Percentiles rank a stretch among this genome's conserved stretches.
phyloP scores from a whole-genome alignment of 2,329 filamentous ascomycete species.

The Colletotrichum salicis region DNA sequence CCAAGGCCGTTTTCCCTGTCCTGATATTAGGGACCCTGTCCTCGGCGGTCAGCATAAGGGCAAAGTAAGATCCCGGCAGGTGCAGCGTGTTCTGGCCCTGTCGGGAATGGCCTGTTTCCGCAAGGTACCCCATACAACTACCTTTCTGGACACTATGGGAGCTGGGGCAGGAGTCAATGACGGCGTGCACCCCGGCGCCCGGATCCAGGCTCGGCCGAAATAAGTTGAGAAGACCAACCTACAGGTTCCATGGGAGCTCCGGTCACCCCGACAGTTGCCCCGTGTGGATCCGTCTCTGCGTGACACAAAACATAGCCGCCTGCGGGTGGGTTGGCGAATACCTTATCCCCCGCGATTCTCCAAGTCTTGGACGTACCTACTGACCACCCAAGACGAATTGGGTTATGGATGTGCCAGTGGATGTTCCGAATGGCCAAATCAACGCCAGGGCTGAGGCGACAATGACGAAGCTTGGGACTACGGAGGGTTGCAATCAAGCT shows the following conservation, averaged over 20 bases:
- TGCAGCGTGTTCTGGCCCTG: not conserved
- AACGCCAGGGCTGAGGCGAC: not conserved
- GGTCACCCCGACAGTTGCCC: not conserved
- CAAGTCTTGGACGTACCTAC: not conserved
- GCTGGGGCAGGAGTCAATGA: not conserved
- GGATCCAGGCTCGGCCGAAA: not conserved
- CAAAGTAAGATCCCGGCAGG: not conserved
- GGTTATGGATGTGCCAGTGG: not conserved
- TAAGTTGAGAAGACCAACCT: not conserved
- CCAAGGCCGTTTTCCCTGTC: not conserved
- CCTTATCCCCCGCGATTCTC: not conserved
- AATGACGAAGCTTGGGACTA: not conserved
- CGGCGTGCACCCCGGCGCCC: not conserved
- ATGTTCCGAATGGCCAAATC: not conserved
- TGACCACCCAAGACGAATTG: not conserved
- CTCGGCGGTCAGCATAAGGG: not conserved
- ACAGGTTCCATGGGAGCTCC: not conserved
- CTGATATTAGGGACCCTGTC: slow-evolving; percentile 2
- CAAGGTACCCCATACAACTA: no score
- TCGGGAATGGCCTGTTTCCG: not conserved
- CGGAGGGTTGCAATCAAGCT: slow-evolving; percentile 10
- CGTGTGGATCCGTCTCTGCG: not conserved
- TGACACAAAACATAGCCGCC: not conserved
- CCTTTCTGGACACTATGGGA: not conserved
- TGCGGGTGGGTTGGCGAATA: not conserved